Conservation (phyloP, 2,329 filamentous ascomycete species). For the Zymoseptoria tritici region DNA sequence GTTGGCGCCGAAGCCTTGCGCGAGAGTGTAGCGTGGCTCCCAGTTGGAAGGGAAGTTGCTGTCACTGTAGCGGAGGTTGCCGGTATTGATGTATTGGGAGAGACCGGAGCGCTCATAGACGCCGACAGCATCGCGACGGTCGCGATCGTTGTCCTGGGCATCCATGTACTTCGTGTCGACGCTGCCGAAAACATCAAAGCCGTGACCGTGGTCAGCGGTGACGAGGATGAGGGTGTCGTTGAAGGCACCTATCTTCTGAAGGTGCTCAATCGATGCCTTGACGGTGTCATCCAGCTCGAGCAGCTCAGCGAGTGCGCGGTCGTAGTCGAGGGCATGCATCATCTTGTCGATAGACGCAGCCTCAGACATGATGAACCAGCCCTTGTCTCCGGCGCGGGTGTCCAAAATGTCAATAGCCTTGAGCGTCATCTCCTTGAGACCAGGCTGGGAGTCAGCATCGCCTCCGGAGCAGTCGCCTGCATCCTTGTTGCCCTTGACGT, state of each 20-base stretch:
- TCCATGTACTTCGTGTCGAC: slow-evolving; percentile 73
- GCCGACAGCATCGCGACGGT: slow-evolving; percentile 69
- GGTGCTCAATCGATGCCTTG: slow-evolving; percentile 63
- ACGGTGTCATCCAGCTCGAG: slow-evolving; percentile 81
- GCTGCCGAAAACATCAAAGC: slow-evolving; percentile 77
- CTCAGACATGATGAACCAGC: slow-evolving; percentile 84
- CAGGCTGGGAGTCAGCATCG: slow-evolving; percentile 66
- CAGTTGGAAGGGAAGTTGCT: slow-evolving; percentile 74
- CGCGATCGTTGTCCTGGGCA: slow-evolving; percentile 56
- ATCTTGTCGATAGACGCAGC: slow-evolving; percentile 82
- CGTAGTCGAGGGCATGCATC: slow-evolving; percentile 81
- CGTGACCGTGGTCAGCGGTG: slow-evolving; percentile 83
- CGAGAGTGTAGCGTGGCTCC: slow-evolving; percentile 77
- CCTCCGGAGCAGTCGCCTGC: slow-evolving; percentile 58
- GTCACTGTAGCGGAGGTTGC: slow-evolving; percentile 57
- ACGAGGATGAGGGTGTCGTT: slow-evolving; percentile 73
- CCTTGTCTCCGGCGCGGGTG: slow-evolving; percentile 50
- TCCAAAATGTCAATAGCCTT: slow-evolving; percentile 47
- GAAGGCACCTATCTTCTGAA: slow-evolving; percentile 57
- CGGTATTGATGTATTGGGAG: slow-evolving; percentile 64
- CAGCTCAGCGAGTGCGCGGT: slow-evolving; percentile 75
- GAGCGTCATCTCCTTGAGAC: slow-evolving; percentile 81
- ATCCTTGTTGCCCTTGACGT: slow-evolving; percentile 59
- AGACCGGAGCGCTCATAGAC: slow-evolving; percentile 65
- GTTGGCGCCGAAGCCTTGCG: slow-evolving; percentile 61